Conservation (phyloP, 768 basidiomycete genomes). For the Macrocybe gigantea region DNA sequence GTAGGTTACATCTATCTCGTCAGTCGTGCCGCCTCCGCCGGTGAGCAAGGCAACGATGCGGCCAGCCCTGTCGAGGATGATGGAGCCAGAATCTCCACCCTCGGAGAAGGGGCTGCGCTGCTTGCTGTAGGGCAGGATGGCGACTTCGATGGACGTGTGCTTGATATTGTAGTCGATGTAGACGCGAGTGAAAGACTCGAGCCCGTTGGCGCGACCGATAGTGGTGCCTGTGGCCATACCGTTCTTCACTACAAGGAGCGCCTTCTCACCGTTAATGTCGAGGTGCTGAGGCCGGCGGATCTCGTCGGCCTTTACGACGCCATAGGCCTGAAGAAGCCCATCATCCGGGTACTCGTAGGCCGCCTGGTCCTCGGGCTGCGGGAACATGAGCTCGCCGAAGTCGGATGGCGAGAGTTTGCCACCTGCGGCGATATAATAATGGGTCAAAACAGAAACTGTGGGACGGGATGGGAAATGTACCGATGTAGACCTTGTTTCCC, state of each 20-base stretch:
- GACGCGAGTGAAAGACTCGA: constrained; percentile 20
- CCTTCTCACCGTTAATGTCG: constrained; percentile 18
- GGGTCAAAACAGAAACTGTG: not conserved
- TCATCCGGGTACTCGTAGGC: constrained; percentile 16
- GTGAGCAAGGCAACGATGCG: constrained; percentile 27
- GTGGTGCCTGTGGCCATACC: constrained; percentile 24
- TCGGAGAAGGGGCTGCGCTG: constrained; percentile 23
- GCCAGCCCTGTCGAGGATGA: constrained; percentile 23
- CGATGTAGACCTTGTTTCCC: constrained; percentile 23
- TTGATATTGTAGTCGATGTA: constrained; percentile 9
- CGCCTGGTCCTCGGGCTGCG: constrained; percentile 11
- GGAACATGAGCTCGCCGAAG: constrained; percentile 17
- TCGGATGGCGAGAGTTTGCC: constrained; percentile 15
- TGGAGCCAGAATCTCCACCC: constrained; percentile 30
- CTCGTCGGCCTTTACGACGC: constrained; percentile 19
- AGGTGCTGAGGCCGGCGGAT: constrained; percentile 19
- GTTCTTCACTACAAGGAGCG: constrained; percentile 27
- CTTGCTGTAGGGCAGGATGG: constrained; percentile 18
- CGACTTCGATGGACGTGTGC: constrained; percentile 21
- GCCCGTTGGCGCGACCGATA: constrained; percentile 21
- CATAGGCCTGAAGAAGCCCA: constrained; percentile 19
- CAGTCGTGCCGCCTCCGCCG: constrained; percentile 21
- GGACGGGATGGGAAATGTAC: constrained; percentile 15
- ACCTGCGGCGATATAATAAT: constrained; percentile 9
- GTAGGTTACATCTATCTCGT: constrained; percentile 25